Percentiles rank a stretch among this genome's conserved stretches.
These are phyloP conservation scores for Corylus heterophylla DNA, from an alignment of 306 rosid genomes.

Conservation along the genomic window DNA sequence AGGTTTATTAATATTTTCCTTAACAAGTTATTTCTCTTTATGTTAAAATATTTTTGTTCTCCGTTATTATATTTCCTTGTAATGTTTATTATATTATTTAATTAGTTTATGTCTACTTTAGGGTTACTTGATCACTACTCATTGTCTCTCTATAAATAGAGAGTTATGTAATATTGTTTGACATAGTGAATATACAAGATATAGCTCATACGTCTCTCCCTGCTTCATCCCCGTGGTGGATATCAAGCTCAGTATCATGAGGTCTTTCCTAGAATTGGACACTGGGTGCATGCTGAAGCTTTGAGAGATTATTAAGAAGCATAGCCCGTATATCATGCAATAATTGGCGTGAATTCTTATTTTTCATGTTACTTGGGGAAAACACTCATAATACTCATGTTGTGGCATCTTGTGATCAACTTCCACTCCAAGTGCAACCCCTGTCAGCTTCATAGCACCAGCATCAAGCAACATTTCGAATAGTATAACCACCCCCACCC, in stretches of 20 bases:
- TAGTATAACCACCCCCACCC: conserved; percentile 92
- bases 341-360: conserved; percentile 69
- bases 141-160: no score
- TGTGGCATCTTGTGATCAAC: conserved; percentile 93
- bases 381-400: conserved; percentile 85
- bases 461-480: conserved; percentile 89
- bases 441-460: conserved; percentile 98
- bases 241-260: conserved; percentile 58
- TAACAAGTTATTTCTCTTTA: no score
- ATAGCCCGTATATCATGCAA: conserved; percentile 67
- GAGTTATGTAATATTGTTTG: no score
- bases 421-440: conserved; percentile 90
- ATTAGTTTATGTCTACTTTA: no score
- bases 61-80: no score
- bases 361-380: conserved; percentile 95
- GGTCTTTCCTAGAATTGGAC: conserved; percentile 83
- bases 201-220: no score
- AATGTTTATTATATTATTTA: no score
- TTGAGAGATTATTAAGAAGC: conserved; percentile 79
- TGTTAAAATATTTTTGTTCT: no score
- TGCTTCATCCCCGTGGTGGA: no score
- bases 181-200: no score
- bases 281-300: conserved; percentile 88
- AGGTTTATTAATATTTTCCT: no score
- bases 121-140: no score